phyloP scores from a whole-genome alignment of 768 basidiomycete species.

The Clitopilus passeckerianus region DNA sequence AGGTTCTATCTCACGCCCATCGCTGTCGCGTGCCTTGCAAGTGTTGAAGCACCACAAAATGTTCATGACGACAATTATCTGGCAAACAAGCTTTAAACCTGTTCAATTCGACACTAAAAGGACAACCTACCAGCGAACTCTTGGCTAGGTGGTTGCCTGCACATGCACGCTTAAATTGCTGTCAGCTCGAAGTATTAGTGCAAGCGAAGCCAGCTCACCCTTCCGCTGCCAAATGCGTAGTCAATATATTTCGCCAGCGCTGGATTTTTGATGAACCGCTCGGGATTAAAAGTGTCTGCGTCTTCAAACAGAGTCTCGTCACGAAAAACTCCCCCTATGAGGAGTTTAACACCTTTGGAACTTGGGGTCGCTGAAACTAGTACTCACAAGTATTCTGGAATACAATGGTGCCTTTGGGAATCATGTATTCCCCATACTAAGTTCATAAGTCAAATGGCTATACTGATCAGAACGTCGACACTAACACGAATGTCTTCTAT shows the following conservation, averaged over 20 bases:
- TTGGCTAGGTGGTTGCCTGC: not conserved
- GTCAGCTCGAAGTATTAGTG: not conserved
- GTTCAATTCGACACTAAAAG: too few species aligned
- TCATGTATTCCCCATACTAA: not conserved
- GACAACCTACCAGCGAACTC: not conserved
- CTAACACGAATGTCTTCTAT: slow-evolving; percentile 1
- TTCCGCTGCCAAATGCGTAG: not conserved
- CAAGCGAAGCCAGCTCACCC: not conserved
- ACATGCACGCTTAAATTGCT: not conserved
- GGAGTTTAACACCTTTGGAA: too few species aligned
- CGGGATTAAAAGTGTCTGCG: not conserved
- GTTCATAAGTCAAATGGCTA: not conserved
- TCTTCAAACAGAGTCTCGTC: not conserved
- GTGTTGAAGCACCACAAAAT: not conserved
- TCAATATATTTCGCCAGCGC: not conserved
- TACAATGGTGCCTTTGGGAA: not conserved
- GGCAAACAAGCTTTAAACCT: not conserved
- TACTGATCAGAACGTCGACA: not conserved
- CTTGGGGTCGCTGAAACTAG: not conserved
- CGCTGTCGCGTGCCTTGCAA: not conserved
- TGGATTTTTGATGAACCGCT: not conserved
- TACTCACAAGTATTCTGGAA: not conserved
- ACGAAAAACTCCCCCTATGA: not conserved
- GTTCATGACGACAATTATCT: not conserved
- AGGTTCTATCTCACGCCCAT: not conserved